phyloP scores from a whole-genome alignment of 345 rosid species.

The Eucalyptus pauciflora region DNA sequence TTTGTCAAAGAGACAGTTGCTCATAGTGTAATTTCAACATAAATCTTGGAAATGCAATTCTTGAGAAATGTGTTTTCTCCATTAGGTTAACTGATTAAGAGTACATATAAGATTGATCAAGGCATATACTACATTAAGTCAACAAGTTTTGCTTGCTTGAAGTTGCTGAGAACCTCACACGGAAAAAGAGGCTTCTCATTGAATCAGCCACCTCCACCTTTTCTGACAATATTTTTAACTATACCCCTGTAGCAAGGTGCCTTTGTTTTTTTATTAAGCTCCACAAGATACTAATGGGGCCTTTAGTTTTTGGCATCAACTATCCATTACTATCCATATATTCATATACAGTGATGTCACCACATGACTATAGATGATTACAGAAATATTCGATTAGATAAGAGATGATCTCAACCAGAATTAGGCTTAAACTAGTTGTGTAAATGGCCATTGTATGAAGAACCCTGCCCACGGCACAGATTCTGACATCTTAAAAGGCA shows the following conservation, averaged over 20 bases:
- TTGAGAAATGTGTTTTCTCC: not conserved
- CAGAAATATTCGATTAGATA: not conserved
- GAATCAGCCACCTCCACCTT: not conserved
- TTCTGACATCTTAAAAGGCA: not conserved
- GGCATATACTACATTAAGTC: not conserved
- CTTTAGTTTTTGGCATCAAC: not conserved
- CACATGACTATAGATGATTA: not conserved
- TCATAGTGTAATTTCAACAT: not conserved
- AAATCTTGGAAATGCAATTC: not conserved
- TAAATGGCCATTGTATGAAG: not conserved
- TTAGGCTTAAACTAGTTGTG: not conserved
- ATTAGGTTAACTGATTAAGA: not conserved
- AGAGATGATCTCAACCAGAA: not conserved
- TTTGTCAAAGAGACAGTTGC: not conserved
- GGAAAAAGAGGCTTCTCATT: too few relatives aligned
- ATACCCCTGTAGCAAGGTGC: not conserved
- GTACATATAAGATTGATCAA: not conserved
- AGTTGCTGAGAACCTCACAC: too few relatives aligned
- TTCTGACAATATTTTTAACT: too few relatives aligned
- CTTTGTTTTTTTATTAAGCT: not conserved
- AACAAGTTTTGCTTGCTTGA: too few relatives aligned
- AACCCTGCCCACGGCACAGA: not conserved
- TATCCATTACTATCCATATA: not conserved
- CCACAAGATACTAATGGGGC: not conserved
- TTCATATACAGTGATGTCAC: not conserved